Evolutionary conservation across 176 grass and related monocot species (phyloP), one percentile per base, ranked within the genome.

Genomic region (Paspalum vaginatum): DNA sequence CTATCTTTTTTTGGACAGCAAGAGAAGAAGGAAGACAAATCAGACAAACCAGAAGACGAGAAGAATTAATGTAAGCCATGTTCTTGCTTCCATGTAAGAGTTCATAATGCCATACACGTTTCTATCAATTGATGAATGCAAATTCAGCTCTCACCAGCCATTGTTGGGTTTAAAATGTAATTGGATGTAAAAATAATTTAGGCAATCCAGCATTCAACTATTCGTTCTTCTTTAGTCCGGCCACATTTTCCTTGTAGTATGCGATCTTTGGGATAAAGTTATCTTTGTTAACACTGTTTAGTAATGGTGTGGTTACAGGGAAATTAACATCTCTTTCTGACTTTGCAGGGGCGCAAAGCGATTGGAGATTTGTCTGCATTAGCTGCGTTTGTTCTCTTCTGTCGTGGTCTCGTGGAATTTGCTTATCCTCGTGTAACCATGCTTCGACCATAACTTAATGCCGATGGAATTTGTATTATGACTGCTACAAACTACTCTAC

Each of bases 1-100:
- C 9, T 16, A 16, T 24, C 22, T 61, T 37, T 20, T 74, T 55
- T 49, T 62, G 6, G 11, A 27, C 84, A 92, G 89, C 84, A 92
- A 83, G 87, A 92, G 81, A 89, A 92, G 70, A 83, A 95, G 77
- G 90, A 95, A 83, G 93, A 95, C 52, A 85, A 89, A 47, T 44
- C 86, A 17, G 85, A 93, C 85, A 91, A 91, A 78, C 63, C 79
- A 17, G 93, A 95, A 62, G 89, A 89, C n/a, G 87, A 89, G 45
- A 85, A 92, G 81, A 91, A 89, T 44, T 88, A 40, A 84, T 72
- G 66, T 68, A 73, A 73, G 17, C n/a, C 22, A 44, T 68, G 57
- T 70, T 40, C 16, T 50, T 13, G 46, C 54, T 85, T 88, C 41
- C 44, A 53, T 63, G 81, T 88, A 84, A 88, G 76, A 55, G 44